A percentile compares a stretch with the other conserved stretches of the same genome.
These are phyloP conservation scores for Gracilaria domingensis DNA, from an alignment of 23 red algal genomes.

Conservation along the genomic window DNA sequence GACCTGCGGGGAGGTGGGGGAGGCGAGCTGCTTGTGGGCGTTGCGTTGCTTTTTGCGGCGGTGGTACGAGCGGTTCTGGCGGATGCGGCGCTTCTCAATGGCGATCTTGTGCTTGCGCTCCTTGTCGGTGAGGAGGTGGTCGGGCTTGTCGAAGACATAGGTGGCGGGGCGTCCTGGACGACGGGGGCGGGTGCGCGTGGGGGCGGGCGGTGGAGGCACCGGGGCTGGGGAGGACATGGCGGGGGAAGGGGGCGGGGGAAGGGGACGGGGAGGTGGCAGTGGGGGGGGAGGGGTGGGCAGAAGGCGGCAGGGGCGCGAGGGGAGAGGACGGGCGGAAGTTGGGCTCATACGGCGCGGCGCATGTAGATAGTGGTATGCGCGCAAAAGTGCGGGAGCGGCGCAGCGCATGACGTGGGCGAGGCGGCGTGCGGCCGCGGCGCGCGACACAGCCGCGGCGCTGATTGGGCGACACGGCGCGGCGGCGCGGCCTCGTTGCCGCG, in stretches of 20 bases:
- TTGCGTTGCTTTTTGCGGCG: constrained; percentile 54
- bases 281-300: not conserved
- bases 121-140: constrained; percentile 80
- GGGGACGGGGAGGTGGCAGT: constrained; percentile 4
- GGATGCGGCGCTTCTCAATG: constrained; percentile 83
- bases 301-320: not conserved
- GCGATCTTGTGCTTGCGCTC: constrained; percentile 88
- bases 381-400: constrained; percentile 11
- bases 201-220: constrained; percentile 12
- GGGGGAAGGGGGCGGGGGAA: constrained; percentile 15
- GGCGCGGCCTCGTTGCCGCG: constrained; percentile 7
- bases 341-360: not conserved
- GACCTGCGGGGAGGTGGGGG: not conserved
- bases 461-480: not conserved
- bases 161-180: constrained; percentile 82
- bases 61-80: constrained; percentile 95
- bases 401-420: constrained; percentile 25
- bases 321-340: not conserved
- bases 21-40: not conserved
- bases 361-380: not conserved
- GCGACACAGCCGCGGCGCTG: constrained; percentile 27
- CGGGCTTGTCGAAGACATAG: constrained; percentile 91
- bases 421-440: not conserved
- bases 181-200: constrained; percentile 25
- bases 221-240: no score